Evolutionary conservation across 1,284 basidiomycete species (phyloP), one percentile per base, ranked within the genome.

Genomic region (Pyrrhoderma lamaoense): DNA sequence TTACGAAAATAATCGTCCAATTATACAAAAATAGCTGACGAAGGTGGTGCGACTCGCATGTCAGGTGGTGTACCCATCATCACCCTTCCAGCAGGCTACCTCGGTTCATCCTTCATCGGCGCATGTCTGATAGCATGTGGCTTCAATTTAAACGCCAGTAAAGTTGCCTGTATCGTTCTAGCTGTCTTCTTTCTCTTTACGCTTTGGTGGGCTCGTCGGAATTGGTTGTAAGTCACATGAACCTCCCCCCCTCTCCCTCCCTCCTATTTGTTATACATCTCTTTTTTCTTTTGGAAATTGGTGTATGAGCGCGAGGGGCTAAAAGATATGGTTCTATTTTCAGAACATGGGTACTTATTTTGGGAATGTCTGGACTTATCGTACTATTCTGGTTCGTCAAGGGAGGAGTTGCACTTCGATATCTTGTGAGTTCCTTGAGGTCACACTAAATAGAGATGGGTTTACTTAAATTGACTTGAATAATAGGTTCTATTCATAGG

Each of bases 11-110:
- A 37, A 37, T 16, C 16, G 11, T 37, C 16, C 11, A 9, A 16
- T 37, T 37, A 40, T 14, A 5, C 52, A 31, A 42, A 44, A 59
- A 25, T 25, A 89, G 87, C 91, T 31, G 86, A 96, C 61, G 93
- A 96, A 69, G 94, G 93, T 14, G 95, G 95, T 1, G 82, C 85
- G 9, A 98, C 95, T 0, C 74, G 80, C 25, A 97, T 98, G 93
- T 82, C 90, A 35, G 94, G 94, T 22, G 95, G 94, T 0, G 84
- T 96, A 39, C 74, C 82, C 8, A 88, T 85, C 74, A 74, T 95
- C 45, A 90, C 91, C 1, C 73, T 92, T 0, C 90, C 90, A 0
- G 92, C 92, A 1, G 93, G 93, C 35, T 98, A 98, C 65, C 82
- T 97, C 27, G 95, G 95, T 8, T 92, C 88, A 1, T 85, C 85